These are phyloP conservation scores for Neurospora sp. DNA, from an alignment of 495 filamentous ascomycete species.

Conservation along the genomic window DNA sequence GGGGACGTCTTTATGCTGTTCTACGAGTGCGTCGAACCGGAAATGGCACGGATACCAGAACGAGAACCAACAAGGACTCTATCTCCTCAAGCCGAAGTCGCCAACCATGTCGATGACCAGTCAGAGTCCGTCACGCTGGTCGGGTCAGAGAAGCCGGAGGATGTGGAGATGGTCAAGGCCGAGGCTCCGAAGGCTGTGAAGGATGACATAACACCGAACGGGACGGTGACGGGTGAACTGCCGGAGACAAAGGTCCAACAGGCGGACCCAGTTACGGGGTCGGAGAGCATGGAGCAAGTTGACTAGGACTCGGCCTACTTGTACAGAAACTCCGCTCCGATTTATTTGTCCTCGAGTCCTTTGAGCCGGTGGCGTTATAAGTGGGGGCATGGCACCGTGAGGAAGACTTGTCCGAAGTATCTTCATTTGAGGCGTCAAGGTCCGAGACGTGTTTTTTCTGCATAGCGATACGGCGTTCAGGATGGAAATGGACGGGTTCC, in stretches of 20 bases:
- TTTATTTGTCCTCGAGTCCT: neutral
- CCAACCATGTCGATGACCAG: neutral
- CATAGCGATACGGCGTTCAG: neutral
- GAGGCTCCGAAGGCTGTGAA: neutral
- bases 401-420: neutral
- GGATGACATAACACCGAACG: neutral
- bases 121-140: neutral
- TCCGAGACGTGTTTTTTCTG: neutral
- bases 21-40: slow-evolving; percentile 62
- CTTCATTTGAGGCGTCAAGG: neutral
- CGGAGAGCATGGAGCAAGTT: neutral
- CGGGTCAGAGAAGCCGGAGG: neutral
- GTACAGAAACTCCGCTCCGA: neutral
- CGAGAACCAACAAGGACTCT: neutral
- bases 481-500: neutral
- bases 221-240: neutral
- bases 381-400: neutral
- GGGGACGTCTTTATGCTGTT: slow-evolving; percentile 96
- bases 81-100: neutral
- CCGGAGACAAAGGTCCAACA: neutral
- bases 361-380: neutral
- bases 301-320: neutral
- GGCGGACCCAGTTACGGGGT: neutral
- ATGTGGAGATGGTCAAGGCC: neutral
- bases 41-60: slow-evolving; percentile 15